phyloP scores from a whole-genome alignment of 1,284 basidiomycete species.

The Ganoderma resinaceum region DNA sequence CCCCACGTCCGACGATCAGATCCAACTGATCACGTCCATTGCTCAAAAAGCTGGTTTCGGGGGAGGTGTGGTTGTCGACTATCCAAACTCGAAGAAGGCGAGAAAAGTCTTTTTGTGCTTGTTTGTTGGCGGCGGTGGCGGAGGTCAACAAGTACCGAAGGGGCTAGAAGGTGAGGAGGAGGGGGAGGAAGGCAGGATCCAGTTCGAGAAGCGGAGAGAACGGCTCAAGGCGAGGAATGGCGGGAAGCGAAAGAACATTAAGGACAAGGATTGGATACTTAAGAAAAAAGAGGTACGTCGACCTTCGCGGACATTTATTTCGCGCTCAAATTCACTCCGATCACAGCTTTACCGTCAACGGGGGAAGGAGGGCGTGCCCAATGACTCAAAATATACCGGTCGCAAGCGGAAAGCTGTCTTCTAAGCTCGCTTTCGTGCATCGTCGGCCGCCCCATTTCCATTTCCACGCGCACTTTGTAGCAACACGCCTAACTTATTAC shows the following conservation, averaged over 20 bases:
- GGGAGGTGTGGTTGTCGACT: conserved; percentile 96
- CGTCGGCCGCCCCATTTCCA: background rate
- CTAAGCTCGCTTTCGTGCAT: conserved; percentile 43
- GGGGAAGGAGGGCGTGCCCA: conserved; percentile 81
- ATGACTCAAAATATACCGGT: conserved; percentile 84
- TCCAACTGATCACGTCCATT: conserved; percentile 92
- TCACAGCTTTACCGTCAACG: conserved; percentile 78
- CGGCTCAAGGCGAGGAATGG: conserved; percentile 55
- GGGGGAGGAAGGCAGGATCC: conserved; percentile 53
- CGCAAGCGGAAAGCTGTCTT: conserved; percentile 76
- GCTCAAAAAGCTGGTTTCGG: conserved; percentile 97
- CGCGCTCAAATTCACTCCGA: conserved; percentile 3
- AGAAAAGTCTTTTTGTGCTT: conserved; percentile 92
- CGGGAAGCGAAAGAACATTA: conserved; percentile 70
- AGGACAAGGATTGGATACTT: conserved; percentile 83
- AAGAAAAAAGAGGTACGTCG: conserved; percentile 80
- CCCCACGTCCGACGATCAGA: conserved; percentile 94
- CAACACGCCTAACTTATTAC: conserved; percentile 20
- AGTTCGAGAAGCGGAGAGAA: conserved; percentile 74
- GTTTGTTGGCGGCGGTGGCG: conserved; percentile 81
- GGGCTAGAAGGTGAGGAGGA: conserved; percentile 75
- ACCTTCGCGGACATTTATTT: background rate
- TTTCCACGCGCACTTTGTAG: conserved; percentile 4
- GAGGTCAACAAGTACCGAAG: conserved; percentile 67
- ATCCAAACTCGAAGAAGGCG: conserved; percentile 95